Conservation (phyloP, 768 basidiomycete genomes). For the Coprinopsis cinerea region DNA sequence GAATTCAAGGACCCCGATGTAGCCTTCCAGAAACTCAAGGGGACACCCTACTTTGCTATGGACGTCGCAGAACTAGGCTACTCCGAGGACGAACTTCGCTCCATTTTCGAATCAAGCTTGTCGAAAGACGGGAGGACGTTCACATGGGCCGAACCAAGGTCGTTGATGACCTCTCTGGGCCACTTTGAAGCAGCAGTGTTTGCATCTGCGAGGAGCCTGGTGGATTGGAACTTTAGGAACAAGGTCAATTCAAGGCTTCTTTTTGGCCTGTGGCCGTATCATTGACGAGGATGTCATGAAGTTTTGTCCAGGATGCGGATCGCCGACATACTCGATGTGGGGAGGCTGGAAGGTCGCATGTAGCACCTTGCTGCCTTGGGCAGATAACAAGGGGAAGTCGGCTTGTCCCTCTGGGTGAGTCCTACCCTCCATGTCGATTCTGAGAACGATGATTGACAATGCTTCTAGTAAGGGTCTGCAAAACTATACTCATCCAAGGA, state of each 20-base stretch:
- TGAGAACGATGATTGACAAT: neutral
- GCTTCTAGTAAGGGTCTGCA: slow-evolving; percentile 71
- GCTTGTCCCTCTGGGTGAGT: slow-evolving; percentile 70
- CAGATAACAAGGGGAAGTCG: slow-evolving; percentile 51
- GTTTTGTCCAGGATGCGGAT: slow-evolving; percentile 90
- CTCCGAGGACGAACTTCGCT: slow-evolving; percentile 25
- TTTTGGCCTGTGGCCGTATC: too few species aligned
- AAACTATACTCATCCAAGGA: slow-evolving; percentile 79
- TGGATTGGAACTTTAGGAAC: slow-evolving; percentile 92
- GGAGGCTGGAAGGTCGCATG: slow-evolving; percentile 95
- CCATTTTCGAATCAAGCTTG: slow-evolving; percentile 32
- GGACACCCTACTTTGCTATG: slow-evolving; percentile 82
- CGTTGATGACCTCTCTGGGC: slow-evolving; percentile 51
- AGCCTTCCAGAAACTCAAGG: slow-evolving; percentile 57
- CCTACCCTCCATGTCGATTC: neutral
- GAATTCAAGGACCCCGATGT: slow-evolving; percentile 54
- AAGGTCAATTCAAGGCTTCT: too few species aligned
- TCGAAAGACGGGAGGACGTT: slow-evolving; percentile 35
- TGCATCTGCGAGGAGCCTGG: slow-evolving; percentile 71
- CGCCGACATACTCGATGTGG: slow-evolving; percentile 80
- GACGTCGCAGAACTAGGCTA: slow-evolving; percentile 56
- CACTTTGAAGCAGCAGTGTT: slow-evolving; percentile 68
- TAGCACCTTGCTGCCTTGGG: slow-evolving; percentile 68
- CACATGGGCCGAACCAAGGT: slow-evolving; percentile 63
- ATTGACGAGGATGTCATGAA: slow-evolving; percentile 21